Evolutionary conservation across 1,284 basidiomycete species (phyloP), one percentile per base, ranked within the genome.

Genomic region (Puccinia novopanici): DNA sequence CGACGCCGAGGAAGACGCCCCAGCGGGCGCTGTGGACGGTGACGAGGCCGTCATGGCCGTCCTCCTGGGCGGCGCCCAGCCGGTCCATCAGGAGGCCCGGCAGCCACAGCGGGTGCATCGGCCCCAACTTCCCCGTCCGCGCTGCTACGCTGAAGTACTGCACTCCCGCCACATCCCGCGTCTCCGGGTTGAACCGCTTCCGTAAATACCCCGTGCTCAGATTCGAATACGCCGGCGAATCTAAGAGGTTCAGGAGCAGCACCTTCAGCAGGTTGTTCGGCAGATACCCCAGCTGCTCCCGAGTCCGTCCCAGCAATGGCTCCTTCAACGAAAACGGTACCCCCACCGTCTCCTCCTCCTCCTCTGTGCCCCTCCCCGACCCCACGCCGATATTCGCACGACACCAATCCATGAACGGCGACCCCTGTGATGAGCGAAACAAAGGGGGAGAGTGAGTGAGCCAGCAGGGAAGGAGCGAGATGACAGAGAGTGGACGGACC

Each of bases 191-290:
- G 88, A 99, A 99, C 0, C 91, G 88, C 75, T 91, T 89, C 82
- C 91, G 91, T 63, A 98, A 89, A 86, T 93, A 98, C 12, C 89
- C 86, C 1, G 95, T 93, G 6, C 93, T 96, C 61, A 99, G 89
- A 86, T 98, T 98, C 19, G 93, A 91, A 85, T 99, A 99, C 0
- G 97, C 97, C 0, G 97, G 97, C 0, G 95, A 95, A 88, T 99
- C 97, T 83, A 99, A 89, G 77, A 96, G 87, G 76, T 92, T 92
- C n/a, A 99, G 89, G 55, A 99, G 89, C 91, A 0, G 92, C 92
- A 10, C 93, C 93, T 84, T 98, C 91, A 15, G 91, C 91, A 3
- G 91, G 91, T 0, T 92, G 92, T 17, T 95, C 88, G 4, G 89
- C 82, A 34, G 82, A 75, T 15, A 72, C 19, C 74, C 45, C 1